phyloP scores from a whole-genome alignment of 2,329 filamentous ascomycete species.

The Exophiala oligosperma region DNA sequence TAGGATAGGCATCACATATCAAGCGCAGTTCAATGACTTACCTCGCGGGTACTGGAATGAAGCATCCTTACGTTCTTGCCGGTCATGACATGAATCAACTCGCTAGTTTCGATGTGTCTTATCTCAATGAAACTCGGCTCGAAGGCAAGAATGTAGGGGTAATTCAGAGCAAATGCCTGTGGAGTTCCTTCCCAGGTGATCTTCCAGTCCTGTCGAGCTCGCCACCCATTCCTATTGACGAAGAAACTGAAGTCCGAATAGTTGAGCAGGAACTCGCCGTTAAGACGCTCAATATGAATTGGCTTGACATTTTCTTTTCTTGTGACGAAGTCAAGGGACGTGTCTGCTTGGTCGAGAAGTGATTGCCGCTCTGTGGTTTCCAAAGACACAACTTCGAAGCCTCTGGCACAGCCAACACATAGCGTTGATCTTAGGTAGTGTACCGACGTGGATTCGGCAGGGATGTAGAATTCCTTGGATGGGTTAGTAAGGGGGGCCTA shows the following conservation, averaged over 20 bases:
- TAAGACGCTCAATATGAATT: slow-evolving; percentile 95
- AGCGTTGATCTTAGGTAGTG: slow-evolving; percentile 97
- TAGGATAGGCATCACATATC: not conserved
- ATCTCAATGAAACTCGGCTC: slow-evolving; percentile 98
- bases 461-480: slow-evolving; percentile 87
- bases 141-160: slow-evolving; percentile 95
- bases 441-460: slow-evolving; percentile 95
- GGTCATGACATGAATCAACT: slow-evolving; percentile 88
- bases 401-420: slow-evolving; percentile 91
- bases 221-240: slow-evolving; percentile 97
- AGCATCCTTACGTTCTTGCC: slow-evolving; percentile 97
- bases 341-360: slow-evolving; percentile 94
- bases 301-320: slow-evolving; percentile 91
- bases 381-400: slow-evolving; percentile 94
- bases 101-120: slow-evolving; percentile 88
- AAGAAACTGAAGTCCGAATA: slow-evolving; percentile 99
- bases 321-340: slow-evolving; percentile 93
- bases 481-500: slow-evolving; percentile 25
- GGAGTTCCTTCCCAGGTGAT: slow-evolving; percentile 97
- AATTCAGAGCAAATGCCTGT: slow-evolving; percentile 88
- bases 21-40: slow-evolving; percentile 48
- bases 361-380: slow-evolving; percentile 98
- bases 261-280: slow-evolving; percentile 95
- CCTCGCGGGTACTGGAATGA: slow-evolving; percentile 95
- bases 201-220: slow-evolving; percentile 91